phyloP scores from a whole-genome alignment of 2,329 filamentous ascomycete species.

The Clarireedia homoeocarpa region DNA sequence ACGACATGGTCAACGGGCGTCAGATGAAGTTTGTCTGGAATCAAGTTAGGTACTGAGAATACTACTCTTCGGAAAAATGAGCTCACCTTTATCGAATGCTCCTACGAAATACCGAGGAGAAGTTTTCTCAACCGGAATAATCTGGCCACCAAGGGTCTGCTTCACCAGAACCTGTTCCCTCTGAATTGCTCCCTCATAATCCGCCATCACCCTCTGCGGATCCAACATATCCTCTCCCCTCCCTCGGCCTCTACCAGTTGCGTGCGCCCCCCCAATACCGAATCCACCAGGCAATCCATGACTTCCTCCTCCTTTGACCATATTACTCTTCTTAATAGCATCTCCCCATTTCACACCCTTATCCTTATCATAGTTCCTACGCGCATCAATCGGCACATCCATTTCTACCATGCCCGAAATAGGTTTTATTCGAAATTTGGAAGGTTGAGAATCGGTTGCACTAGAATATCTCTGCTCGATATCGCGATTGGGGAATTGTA shows the following conservation, averaged over 20 bases:
- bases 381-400: constrained; percentile 71
- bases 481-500: constrained; percentile 81
- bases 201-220: constrained; percentile 32
- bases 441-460: constrained; percentile 47
- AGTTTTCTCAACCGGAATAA: constrained; percentile 57
- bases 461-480: constrained; percentile 51
- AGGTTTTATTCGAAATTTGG: constrained; percentile 75
- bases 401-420: constrained; percentile 79
- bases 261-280: constrained; percentile 45
- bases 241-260: constrained; percentile 30
- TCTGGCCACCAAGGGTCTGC: constrained; percentile 81
- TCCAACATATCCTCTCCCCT: constrained; percentile 28
- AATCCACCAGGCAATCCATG: constrained; percentile 69
- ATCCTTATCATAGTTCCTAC: constrained; percentile 68
- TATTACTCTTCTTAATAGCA: constrained; percentile 51
- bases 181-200: constrained; percentile 61
- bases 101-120: constrained; percentile 72
- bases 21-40: constrained; percentile 71
- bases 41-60: constrained; percentile 2
- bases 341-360: constrained; percentile 81
- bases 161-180: constrained; percentile 66
- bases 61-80: background rate
- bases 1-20: constrained; percentile 77
- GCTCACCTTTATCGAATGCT: constrained; percentile 74
- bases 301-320: constrained; percentile 50